A percentile compares a stretch with the other conserved stretches of the same genome.
These are phyloP conservation scores for Syzygium grande DNA, from an alignment of 345 rosid species.

Conservation along the genomic window DNA sequence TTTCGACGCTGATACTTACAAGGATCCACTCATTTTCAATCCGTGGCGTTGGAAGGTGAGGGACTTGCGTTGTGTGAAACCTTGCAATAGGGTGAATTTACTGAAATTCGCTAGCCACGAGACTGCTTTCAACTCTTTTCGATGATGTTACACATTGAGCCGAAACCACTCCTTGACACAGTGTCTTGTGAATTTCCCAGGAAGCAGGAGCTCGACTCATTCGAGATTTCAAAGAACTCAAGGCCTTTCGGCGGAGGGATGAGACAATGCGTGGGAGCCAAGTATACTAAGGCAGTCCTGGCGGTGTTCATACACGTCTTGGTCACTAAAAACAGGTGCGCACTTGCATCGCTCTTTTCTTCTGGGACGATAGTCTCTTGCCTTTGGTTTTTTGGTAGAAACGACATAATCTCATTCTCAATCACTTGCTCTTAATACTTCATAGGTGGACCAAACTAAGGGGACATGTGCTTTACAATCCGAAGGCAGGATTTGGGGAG, in stretches of 20 bases:
- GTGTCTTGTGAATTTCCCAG: background rate
- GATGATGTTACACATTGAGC: background rate
- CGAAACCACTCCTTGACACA: background rate
- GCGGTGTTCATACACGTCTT: background rate
- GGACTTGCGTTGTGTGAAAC: no score
- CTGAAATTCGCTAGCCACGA: no score
- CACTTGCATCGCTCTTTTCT: background rate
- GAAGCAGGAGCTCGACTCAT: background rate
- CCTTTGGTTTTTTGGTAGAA: background rate
- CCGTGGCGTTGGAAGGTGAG: no score
- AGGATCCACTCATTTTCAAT: no score
- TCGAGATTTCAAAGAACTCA: background rate
- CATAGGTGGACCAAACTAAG: background rate
- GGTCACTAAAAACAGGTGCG: background rate
- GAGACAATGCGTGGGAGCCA: background rate
- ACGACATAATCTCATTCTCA: background rate
- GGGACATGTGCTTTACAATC: background rate
- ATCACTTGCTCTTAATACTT: background rate
- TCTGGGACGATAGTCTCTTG: background rate
- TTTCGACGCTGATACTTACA: no score
- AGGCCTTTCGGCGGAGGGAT: background rate
- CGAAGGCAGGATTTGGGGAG: background rate
- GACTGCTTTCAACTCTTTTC: no score
- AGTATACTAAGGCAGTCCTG: background rate
- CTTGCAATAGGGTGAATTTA: no score